These are phyloP conservation scores for Paradendryphiella salina DNA, from an alignment of 2,329 filamentous ascomycete genomes.

Conservation along the genomic window DNA sequence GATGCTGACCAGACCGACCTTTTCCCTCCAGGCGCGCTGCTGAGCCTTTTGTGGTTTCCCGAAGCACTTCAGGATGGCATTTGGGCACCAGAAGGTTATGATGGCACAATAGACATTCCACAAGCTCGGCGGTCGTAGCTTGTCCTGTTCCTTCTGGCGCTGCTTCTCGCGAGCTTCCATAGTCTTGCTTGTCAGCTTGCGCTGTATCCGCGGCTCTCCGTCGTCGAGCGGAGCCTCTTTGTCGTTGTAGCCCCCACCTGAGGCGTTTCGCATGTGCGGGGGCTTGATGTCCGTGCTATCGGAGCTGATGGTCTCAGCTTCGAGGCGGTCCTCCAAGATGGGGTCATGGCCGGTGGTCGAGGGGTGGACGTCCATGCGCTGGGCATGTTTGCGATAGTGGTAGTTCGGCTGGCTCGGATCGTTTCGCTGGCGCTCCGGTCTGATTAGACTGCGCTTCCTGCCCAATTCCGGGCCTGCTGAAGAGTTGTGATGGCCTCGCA, in stretches of 20 bases:
- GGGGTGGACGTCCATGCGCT: constrained; percentile 86
- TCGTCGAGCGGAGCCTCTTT: constrained; percentile 44
- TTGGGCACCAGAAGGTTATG: constrained; percentile 92
- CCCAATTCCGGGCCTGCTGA: constrained; percentile 53
- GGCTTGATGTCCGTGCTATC: constrained; percentile 64
- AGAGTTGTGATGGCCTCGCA: constrained; percentile 46
- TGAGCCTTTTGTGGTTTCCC: constrained; percentile 84
- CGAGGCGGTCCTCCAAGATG: constrained; percentile 69
- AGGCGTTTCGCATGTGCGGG: constrained; percentile 44
- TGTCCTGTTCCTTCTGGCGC: constrained; percentile 62
- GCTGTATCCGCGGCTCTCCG: constrained; percentile 46
- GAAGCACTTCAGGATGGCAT: constrained; percentile 80
- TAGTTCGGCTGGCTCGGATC: constrained; percentile 91
- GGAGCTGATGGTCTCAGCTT: constrained; percentile 60
- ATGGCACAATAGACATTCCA: constrained; percentile 97
- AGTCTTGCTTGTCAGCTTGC: constrained; percentile 66
- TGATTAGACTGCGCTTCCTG: constrained; percentile 85
- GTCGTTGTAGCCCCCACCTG: constrained; percentile 46
- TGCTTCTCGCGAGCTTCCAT: constrained; percentile 63
- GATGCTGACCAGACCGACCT: constrained; percentile 94
- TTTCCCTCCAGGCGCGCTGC: constrained; percentile 93
- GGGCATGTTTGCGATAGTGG: constrained; percentile 91
- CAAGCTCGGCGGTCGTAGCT: constrained; percentile 76
- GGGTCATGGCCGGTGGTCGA: constrained; percentile 93
- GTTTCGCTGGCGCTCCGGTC: constrained; percentile 84